These are phyloP conservation scores for Sisymbrium irio DNA, from an alignment of 345 rosid species.

Conservation along the genomic window DNA sequence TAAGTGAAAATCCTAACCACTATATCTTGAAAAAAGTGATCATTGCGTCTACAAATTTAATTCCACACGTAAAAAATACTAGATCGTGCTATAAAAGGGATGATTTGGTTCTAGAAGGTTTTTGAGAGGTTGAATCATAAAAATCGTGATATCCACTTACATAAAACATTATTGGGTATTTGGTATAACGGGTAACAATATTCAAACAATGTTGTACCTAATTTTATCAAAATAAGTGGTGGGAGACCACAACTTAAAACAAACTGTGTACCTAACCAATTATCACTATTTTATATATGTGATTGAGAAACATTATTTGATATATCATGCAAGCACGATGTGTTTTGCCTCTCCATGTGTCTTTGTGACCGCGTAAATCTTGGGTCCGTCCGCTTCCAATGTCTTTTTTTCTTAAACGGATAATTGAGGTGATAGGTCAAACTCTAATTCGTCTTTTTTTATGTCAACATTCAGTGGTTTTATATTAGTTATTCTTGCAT, in stretches of 20 bases:
- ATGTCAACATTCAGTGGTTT: constrained; percentile 1
- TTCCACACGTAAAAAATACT: background rate
- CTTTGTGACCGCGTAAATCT: constrained; percentile 32
- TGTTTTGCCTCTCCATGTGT: constrained; percentile 23
- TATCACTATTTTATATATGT: constrained; percentile 5
- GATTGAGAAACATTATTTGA: constrained; percentile 31
- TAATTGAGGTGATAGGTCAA: constrained; percentile 4
- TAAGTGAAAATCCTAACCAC: constrained; percentile 37
- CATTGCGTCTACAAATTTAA: background rate
- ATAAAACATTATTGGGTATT: constrained; percentile 4
- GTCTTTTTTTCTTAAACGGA: background rate
- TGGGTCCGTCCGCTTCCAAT: constrained; percentile 19
- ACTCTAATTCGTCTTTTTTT: background rate
- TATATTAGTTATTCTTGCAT: background rate
- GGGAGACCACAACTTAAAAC: constrained; percentile 26
- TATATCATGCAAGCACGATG: constrained; percentile 35
- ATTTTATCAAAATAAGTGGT: constrained; percentile 4
- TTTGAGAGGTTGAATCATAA: background rate
- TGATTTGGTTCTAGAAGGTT: constrained; percentile 24
- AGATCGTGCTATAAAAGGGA: constrained; percentile 8
- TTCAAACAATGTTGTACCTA: constrained; percentile 14
- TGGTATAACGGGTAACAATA: background rate
- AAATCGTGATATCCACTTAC: constrained; percentile 33
- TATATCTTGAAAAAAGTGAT: constrained; percentile 25
- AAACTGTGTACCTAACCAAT: constrained; percentile 21